These are phyloP conservation scores for Epichloe typhina DNA, from an alignment of 2,329 filamentous ascomycete species.

Conservation along the genomic window DNA sequence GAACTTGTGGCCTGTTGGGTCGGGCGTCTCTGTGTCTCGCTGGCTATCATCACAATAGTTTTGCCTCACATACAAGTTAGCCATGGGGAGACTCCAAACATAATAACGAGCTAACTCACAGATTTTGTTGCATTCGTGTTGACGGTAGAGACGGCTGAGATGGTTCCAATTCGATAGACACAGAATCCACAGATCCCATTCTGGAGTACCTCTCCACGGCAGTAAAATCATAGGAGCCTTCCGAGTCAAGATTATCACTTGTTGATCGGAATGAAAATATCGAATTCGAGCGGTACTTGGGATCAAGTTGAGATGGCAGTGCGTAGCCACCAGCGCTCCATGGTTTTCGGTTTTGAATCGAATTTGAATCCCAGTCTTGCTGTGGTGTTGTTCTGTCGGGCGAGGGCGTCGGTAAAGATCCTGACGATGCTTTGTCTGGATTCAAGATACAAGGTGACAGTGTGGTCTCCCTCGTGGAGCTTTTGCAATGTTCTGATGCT, in stretches of 20 bases:
- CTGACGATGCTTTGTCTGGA: slow-evolving; percentile 3
- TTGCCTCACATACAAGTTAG: slow-evolving; percentile 1
- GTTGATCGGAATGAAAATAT: slow-evolving; percentile 12
- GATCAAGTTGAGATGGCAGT: slow-evolving; percentile 28
- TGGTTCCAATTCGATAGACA: slow-evolving; percentile 4
- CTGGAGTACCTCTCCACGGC: slow-evolving; percentile 15
- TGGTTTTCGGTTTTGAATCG: slow-evolving; percentile 25
- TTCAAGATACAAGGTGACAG: slow-evolving; percentile 2
- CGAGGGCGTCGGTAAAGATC: slow-evolving; percentile 20
- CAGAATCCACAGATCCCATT: slow-evolving; percentile 19
- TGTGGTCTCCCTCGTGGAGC: slow-evolving; percentile 6
- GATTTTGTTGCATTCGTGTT: not conserved
- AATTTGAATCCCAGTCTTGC: slow-evolving; percentile 10
- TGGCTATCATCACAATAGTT: slow-evolving; percentile 3
- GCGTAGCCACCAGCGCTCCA: slow-evolving; percentile 40
- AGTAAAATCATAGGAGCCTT: slow-evolving; percentile 10
- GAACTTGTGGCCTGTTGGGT: slow-evolving; percentile 14
- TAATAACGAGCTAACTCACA: slow-evolving; percentile 2
- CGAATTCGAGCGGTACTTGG: slow-evolving; percentile 17
- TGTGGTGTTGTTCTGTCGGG: slow-evolving; percentile 17
- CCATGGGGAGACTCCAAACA: too few species aligned
- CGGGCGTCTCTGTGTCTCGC: not conserved
- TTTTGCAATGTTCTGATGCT: slow-evolving; percentile 2
- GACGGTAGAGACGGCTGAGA: not conserved
- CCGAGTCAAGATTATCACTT: slow-evolving; percentile 12